Conservation (phyloP, 768 basidiomycete genomes). For the Russula brevipes region DNA sequence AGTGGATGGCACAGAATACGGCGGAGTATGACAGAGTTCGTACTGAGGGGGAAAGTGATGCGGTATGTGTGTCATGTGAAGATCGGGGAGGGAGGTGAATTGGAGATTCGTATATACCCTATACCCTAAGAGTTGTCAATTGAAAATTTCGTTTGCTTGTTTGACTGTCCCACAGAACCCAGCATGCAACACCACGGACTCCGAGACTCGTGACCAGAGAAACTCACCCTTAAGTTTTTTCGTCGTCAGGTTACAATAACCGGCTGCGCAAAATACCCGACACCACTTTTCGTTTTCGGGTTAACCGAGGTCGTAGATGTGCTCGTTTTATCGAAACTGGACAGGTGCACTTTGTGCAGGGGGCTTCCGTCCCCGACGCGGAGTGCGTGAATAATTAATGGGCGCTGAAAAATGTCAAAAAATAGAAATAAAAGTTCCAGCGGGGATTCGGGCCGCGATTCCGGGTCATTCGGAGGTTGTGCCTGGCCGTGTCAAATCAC, state of each 20-base stretch:
- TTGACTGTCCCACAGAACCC: neutral
- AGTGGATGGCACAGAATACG: neutral
- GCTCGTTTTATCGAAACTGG: constrained; percentile 13
- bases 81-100: neutral
- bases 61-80: neutral
- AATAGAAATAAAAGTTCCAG: constrained; percentile 19
- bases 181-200: constrained; percentile 12
- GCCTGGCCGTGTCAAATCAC: no score
- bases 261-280: constrained; percentile 9
- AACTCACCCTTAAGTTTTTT: constrained; percentile 9
- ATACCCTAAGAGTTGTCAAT: neutral
- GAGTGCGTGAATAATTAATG: neutral
- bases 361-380: no score
- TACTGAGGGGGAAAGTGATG: neutral
- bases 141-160: neutral
- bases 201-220: no score
- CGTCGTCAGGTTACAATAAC: constrained; percentile 3
- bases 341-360: neutral
- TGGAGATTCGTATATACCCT: no score
- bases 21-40: neutral
- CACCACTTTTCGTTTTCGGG: constrained; percentile 22
- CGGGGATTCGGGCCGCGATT: neutral
- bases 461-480: neutral
- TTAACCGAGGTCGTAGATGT: constrained; percentile 25
- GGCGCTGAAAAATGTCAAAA: neutral